Conservation (phyloP, 345 rosid species). For the Psidium friedrichsthalianum region DNA sequence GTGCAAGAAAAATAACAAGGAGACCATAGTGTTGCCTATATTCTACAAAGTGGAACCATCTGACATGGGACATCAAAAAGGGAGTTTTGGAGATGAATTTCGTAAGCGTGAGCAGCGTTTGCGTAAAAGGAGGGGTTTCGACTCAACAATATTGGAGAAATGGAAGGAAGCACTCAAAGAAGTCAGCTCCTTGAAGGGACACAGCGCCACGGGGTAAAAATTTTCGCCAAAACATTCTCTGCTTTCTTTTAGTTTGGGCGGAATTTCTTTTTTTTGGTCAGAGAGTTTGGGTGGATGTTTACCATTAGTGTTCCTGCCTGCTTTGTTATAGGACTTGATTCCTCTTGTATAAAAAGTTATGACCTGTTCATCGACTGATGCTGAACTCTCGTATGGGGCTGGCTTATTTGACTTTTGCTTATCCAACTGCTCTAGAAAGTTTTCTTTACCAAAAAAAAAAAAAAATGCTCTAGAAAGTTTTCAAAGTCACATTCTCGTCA, state of each 20-base stretch:
- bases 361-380: no score
- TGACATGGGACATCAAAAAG: accelerated
- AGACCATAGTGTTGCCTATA: neutral
- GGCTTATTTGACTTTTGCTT: no score
- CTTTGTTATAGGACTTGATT: no score
- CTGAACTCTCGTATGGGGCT: no score
- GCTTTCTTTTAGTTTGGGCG: neutral
- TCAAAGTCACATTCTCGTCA: neutral
- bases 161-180: neutral
- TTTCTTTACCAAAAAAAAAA: no score
- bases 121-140: accelerated
- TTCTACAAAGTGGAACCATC: neutral
- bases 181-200: neutral
- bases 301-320: neutral
- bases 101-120: accelerated
- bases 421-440: no score
- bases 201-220: accelerated
- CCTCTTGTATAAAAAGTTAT: no score
- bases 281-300: neutral
- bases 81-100: neutral
- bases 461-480: no score
- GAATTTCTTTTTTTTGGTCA: no score
- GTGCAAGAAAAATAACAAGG: neutral
- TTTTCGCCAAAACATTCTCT: neutral
- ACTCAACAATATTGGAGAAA: neutral